Conservation (phyloP, 768 basidiomycete genomes). For the Suillus brevipes region DNA sequence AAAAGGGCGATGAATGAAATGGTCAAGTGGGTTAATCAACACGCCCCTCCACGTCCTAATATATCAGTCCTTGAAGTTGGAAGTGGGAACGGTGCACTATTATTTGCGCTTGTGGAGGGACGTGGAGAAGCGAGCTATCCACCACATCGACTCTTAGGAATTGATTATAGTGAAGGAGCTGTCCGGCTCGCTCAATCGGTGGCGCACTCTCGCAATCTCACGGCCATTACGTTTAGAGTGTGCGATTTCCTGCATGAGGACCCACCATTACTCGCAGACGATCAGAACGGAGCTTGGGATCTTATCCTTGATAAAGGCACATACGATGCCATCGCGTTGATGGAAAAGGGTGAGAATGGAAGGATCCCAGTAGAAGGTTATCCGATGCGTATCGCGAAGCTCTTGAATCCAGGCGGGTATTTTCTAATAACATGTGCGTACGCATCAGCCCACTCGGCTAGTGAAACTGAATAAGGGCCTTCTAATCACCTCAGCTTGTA, state of each 20-base stretch:
- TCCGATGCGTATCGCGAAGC: conserved; percentile 51
- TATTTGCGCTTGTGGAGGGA: conserved; percentile 57
- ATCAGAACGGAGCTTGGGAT: conserved; percentile 54
- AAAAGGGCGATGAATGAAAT: conserved; percentile 74
- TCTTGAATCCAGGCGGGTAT: conserved; percentile 65
- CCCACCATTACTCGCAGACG: conserved; percentile 35
- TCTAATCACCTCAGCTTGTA: conserved; percentile 55
- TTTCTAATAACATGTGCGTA: conserved; percentile 81
- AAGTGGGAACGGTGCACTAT: conserved; percentile 75
- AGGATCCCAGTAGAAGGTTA: conserved; percentile 57
- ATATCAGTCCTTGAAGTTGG: conserved; percentile 75
- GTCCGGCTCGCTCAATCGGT: conserved; percentile 62
- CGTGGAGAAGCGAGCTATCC: conserved; percentile 59
- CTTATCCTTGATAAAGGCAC: conserved; percentile 86
- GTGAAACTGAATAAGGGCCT: conserved; percentile 2
- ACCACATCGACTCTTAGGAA: conserved; percentile 51
- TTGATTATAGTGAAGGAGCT: conserved; percentile 79
- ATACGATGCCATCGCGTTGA: conserved; percentile 81
- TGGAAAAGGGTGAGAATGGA: conserved; percentile 55
- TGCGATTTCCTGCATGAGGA: conserved; percentile 68
- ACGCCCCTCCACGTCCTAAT: conserved; percentile 48
- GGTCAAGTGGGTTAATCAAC: conserved; percentile 66
- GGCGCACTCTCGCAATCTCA: conserved; percentile 41
- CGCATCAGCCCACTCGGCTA: background rate
- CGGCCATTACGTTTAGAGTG: conserved; percentile 51